These are phyloP conservation scores for Citrus maxima DNA, from an alignment of 345 rosid species.

Conservation along the genomic window DNA sequence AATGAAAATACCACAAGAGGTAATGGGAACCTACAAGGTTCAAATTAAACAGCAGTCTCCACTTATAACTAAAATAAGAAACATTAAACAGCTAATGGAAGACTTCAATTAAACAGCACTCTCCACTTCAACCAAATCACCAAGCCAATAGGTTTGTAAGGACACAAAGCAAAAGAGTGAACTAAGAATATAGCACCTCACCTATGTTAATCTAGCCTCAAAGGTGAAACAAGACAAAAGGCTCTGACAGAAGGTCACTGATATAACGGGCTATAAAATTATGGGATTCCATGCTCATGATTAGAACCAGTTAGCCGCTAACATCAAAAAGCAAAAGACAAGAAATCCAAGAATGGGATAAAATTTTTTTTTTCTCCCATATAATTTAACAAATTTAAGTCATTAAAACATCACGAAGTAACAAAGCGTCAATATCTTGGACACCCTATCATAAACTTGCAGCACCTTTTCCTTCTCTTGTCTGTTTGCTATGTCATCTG, in stretches of 20 bases:
- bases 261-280: not conserved
- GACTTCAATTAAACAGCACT: not conserved
- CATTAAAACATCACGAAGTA: not conserved
- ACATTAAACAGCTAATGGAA: not conserved
- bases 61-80: not conserved
- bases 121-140: not conserved
- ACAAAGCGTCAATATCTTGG: not conserved
- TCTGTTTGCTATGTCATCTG: not conserved
- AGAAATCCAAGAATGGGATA: not conserved
- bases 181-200: not conserved
- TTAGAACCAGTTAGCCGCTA: not conserved
- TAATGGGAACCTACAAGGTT: constrained; percentile 6
- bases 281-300: not conserved
- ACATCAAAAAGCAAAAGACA: not conserved
- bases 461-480: not conserved
- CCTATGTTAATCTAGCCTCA: not conserved
- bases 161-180: not conserved
- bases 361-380: not conserved
- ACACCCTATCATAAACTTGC: not conserved
- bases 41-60: not conserved
- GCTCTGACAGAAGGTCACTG: not conserved
- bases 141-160: not conserved
- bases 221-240: not conserved
- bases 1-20: not conserved
- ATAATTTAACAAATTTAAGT: not conserved